Percentiles rank a stretch among this genome's conserved stretches.
These are phyloP conservation scores for Bipolaris victoriae DNA, from an alignment of 2,329 filamentous ascomycete genomes.

Conservation along the genomic window DNA sequence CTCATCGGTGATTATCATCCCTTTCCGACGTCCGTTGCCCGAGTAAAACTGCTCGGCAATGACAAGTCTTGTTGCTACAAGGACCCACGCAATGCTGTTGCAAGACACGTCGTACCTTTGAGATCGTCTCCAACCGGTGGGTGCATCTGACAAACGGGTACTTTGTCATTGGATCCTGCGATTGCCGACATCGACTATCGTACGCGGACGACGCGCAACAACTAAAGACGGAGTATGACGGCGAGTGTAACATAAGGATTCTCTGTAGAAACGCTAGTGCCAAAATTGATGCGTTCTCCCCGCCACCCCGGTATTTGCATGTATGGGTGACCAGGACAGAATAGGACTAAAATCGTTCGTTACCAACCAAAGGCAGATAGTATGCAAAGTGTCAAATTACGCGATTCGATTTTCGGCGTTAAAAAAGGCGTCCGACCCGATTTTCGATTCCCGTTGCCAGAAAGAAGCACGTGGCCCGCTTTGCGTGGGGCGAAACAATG, in stretches of 20 bases:
- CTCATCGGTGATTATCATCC: constrained; percentile 19
- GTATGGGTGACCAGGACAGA: constrained; percentile 18
- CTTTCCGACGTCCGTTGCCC: constrained; percentile 23
- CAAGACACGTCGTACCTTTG: constrained; percentile 11
- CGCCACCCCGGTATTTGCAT: constrained; percentile 25
- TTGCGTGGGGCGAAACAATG: constrained; percentile 17
- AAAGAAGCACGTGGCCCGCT: constrained; percentile 2
- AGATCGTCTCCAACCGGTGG: constrained; percentile 22
- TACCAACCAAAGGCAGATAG: constrained; percentile 16
- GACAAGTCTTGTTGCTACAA: constrained; percentile 23
- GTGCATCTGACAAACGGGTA: constrained; percentile 23
- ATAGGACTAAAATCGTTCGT: constrained; percentile 17
- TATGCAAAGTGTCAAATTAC: not conserved
- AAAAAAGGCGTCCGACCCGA: not conserved
- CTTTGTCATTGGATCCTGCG: not conserved
- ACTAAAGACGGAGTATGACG: constrained; percentile 20
- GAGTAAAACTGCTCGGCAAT: constrained; percentile 9
- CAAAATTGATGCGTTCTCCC: constrained; percentile 11
- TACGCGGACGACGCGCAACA: constrained; percentile 28
- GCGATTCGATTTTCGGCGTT: not conserved
- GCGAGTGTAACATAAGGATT: constrained; percentile 21
- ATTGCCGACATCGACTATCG: constrained; percentile 11
- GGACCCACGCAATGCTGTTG: constrained; percentile 21
- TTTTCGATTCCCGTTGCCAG: too few species aligned
- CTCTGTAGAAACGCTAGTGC: constrained; percentile 21